phyloP scores from a whole-genome alignment of 306 rosid species.

The Begonia fuchsioides region DNA sequence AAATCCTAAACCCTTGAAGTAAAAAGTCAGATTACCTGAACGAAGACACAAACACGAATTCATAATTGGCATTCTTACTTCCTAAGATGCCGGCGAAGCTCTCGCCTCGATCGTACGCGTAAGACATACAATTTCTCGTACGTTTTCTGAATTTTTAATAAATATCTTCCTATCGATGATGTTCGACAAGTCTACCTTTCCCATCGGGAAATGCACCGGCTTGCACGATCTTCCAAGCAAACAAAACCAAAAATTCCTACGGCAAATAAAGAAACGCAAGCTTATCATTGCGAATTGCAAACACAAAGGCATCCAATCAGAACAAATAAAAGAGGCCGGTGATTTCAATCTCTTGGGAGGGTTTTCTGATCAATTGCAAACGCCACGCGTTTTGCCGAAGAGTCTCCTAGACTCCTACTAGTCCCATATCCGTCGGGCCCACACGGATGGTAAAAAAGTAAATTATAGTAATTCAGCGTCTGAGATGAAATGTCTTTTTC shows the following conservation, averaged over 20 bases:
- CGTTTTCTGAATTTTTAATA: neutral
- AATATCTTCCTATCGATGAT: neutral
- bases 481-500: too few species aligned
- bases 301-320: too few species aligned
- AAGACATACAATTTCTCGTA: neutral
- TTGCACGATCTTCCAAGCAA: neutral
- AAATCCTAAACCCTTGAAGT: neutral
- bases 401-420: too few species aligned
- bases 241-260: neutral
- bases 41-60: slow-evolving; percentile 3
- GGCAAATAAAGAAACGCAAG: too few species aligned
- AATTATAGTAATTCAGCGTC: too few species aligned
- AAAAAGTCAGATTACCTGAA: slow-evolving; percentile 11
- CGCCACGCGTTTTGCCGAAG: too few species aligned
- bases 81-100: slow-evolving; percentile 13
- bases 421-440: too few species aligned
- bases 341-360: too few species aligned
- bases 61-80: neutral
- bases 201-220: slow-evolving; percentile 1
- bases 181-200: neutral
- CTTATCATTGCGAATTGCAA: too few species aligned
- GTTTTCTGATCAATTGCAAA: too few species aligned
- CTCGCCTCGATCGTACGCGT: slow-evolving; percentile 4
- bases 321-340: too few species aligned
- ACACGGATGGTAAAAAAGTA: too few species aligned